Evolutionary conservation across 2,329 filamentous ascomycete species (phyloP).

Genomic region (Penicillium sp.): DNA sequence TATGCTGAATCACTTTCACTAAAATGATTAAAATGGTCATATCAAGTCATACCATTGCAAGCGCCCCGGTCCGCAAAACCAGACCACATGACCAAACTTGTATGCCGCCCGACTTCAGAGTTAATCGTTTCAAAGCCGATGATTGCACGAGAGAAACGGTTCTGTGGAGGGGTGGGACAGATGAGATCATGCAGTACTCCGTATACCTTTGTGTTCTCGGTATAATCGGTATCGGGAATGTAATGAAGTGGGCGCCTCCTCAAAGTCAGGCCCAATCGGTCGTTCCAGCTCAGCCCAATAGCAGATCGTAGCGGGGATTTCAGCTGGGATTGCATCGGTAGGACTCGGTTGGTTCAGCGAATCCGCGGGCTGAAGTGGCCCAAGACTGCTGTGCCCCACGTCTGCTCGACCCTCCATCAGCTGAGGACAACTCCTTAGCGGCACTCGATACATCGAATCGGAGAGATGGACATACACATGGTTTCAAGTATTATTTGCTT

Average conservation of each 20-base stretch:
- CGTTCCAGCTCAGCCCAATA: constrained; percentile 36
- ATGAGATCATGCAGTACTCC: constrained; percentile 6
- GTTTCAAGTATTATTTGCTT: too few species aligned
- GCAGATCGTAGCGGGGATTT: constrained; percentile 36
- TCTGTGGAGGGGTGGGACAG: constrained; percentile 19
- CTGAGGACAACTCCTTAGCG: constrained; percentile 21
- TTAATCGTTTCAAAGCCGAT: constrained; percentile 6
- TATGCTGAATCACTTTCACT: too few species aligned
- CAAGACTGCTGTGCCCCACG: constrained; percentile 30
- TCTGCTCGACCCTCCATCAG: constrained; percentile 31
- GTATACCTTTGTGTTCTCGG: too few species aligned
- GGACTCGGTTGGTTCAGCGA: constrained; percentile 28
- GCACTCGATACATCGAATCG: not conserved
- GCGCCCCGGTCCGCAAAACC: too few species aligned
- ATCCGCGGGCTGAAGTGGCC: constrained; percentile 28
- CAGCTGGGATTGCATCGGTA: constrained; percentile 26
- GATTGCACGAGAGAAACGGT: constrained; percentile 14
- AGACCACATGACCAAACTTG: constrained; percentile 23
- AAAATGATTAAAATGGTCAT: too few species aligned
- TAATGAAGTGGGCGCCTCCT: constrained; percentile 22
- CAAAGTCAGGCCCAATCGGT: constrained; percentile 31
- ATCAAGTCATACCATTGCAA: too few species aligned
- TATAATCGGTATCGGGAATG: not conserved
- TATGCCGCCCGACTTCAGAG: constrained; percentile 23
- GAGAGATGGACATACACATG: too few species aligned